phyloP scores from a whole-genome alignment of 192 early-diverging fungal genomes.

The Coemansia sp. region DNA sequence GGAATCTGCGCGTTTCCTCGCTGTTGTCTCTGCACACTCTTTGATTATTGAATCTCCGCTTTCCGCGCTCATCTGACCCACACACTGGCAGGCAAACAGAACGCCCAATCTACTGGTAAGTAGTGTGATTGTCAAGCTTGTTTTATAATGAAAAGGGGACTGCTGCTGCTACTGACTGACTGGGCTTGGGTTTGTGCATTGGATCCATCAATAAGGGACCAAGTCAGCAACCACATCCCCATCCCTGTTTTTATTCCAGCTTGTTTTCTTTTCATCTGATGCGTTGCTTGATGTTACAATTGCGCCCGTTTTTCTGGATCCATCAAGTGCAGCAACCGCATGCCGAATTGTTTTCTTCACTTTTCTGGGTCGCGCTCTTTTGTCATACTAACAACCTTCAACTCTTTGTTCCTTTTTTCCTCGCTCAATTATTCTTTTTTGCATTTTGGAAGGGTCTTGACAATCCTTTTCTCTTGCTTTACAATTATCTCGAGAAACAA shows the following conservation, averaged over 20 bases:
- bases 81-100: too few species aligned
- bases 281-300: neutral
- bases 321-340: slow-evolving; percentile 2
- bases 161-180: too few species aligned
- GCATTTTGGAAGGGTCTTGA: neutral
- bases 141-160: neutral
- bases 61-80: slow-evolving; percentile 1
- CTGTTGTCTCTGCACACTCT: neutral
- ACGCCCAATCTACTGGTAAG: slow-evolving; percentile 2
- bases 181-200: neutral
- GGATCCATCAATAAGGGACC: neutral
- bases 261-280: neutral
- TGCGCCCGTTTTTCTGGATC: slow-evolving; percentile 1
- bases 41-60: neutral
- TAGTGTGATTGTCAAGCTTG: neutral
- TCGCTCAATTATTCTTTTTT: slow-evolving; percentile 5
- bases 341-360: neutral
- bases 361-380: neutral
- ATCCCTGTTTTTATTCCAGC: too few species aligned
- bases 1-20: neutral
- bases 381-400: neutral
- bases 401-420: slow-evolving; percentile 7
- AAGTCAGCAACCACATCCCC: too few species aligned
- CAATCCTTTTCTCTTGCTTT: neutral
- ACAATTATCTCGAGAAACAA: slow-evolving; percentile 2